Base-by-base conservation (phyloP, 1,139 yeast species). In the Debaryomyces udenii region DNA sequence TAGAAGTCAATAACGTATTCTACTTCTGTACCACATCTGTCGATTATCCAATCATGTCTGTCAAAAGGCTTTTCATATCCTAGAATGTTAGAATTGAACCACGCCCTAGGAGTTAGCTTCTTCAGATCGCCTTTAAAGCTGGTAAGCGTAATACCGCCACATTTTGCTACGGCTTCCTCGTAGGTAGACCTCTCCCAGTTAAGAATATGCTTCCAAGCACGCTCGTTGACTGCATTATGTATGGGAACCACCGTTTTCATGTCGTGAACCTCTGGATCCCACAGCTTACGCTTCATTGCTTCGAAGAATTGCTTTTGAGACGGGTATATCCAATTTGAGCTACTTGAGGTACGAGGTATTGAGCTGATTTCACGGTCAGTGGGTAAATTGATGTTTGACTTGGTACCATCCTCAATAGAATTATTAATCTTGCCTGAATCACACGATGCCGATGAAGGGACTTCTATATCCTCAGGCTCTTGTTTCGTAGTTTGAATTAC, bases 1-100 rank as follows among this genome's bases (percentile, higher is more conserved):
- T 93, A 93, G 60, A 89, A 93, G 61, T 93, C 99, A 57, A 93
- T 91, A 34, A 93, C 97, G 55, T 93, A 93, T 41, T 90, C 96
- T 13, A 93, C 77, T 41, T 78, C 76, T 11, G 70, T 76, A 2
- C 98, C 98, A 62, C 97, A 88, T 40, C 98, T 71, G 55, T 86
- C 83, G n/a, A 93, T 76, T 9, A 78, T 70, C 99, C 99, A 93
- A 64, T 93, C 99, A 60, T 93, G 99, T 54, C 99, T 78, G 64
- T 93, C 99, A 66, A 93, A 93, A 0, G 99, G 99, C 48, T 77
- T 78, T 40, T 80, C 81, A 47, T 77, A 74, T 0, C 96, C 89
- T 45, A 83, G 56, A 26, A 86, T 57, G 3, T 59, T 53, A 50
- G 78, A 67, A 51, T 86, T 81, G 54, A 88, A 69, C 70, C 95